A percentile compares a stretch with the other conserved stretches of the same genome.
These are phyloP conservation scores for Acer saccharum DNA, from an alignment of 345 rosid species.

Conservation along the genomic window DNA sequence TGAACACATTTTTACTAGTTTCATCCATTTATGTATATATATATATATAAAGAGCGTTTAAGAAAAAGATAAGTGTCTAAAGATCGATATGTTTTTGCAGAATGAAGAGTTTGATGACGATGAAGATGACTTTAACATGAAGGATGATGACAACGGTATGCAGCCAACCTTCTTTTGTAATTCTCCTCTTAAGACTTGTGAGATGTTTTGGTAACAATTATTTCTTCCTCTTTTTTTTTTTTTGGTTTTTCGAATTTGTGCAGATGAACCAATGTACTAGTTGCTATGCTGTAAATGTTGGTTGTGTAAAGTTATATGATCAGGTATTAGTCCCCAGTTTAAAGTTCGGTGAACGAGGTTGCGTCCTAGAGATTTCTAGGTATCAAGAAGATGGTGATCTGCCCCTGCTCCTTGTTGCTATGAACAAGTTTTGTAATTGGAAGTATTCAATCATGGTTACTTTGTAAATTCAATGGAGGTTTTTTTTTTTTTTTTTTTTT, in stretches of 20 bases:
- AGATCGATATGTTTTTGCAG: conserved; percentile 24
- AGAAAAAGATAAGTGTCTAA: background rate
- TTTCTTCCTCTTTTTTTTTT: background rate
- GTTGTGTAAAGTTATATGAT: too few relatives aligned
- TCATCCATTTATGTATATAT: background rate
- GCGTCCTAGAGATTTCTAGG: background rate
- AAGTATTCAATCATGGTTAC: background rate
- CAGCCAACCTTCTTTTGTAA: background rate
- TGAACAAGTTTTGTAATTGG: background rate
- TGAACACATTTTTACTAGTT: background rate
- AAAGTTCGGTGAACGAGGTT: background rate
- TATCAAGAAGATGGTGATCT: too few relatives aligned
- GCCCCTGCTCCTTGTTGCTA: background rate
- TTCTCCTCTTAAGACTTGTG: background rate
- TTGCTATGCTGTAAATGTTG: background rate
- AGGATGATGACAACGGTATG: conserved; percentile 46
- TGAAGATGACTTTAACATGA: conserved; percentile 50
- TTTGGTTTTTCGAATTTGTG: conserved; percentile 4
- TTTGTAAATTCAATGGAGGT: too few relatives aligned
- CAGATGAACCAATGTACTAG: conserved; percentile 41
- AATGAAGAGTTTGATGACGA: conserved; percentile 53
- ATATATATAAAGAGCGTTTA: background rate
- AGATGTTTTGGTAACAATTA: background rate
- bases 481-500: too few relatives aligned
- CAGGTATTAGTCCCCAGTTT: too few relatives aligned